Evolutionary conservation across 306 rosid species (phyloP).

Genomic region (Vigna hirtella): DNA sequence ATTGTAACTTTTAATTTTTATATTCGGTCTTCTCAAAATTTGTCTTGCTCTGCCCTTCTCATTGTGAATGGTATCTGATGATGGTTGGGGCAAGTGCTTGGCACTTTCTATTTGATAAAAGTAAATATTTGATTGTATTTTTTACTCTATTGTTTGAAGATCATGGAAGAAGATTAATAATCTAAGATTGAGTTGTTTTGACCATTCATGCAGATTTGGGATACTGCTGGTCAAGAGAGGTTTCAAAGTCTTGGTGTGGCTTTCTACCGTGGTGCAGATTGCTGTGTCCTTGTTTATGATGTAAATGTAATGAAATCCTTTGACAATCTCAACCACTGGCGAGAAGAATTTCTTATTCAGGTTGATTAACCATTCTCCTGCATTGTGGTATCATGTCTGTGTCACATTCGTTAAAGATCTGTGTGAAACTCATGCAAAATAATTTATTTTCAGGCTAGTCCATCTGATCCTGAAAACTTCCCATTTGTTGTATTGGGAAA

Average conservation of each 20-base stretch:
- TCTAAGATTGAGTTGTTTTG: slow-evolving; percentile 36
- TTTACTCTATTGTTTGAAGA: slow-evolving; percentile 26
- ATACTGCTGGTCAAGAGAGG: slow-evolving; percentile 98
- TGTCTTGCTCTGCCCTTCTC: neutral
- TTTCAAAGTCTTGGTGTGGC: slow-evolving; percentile 99
- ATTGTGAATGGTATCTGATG: slow-evolving; percentile 6
- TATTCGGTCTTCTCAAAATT: neutral
- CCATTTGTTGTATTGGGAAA: slow-evolving; percentile 99
- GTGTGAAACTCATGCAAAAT: slow-evolving; percentile 29
- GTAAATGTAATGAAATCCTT: slow-evolving; percentile 97
- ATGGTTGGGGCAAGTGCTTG: slow-evolving; percentile 4
- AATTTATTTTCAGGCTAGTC: slow-evolving; percentile 86
- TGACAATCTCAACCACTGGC: slow-evolving; percentile 97
- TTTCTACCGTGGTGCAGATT: slow-evolving; percentile 99
- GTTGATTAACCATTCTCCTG: slow-evolving; percentile 46
- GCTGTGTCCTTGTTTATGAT: slow-evolving; percentile 98
- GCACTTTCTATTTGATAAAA: slow-evolving; percentile 3
- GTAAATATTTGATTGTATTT: slow-evolving; percentile 8
- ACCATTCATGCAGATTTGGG: slow-evolving; percentile 74
- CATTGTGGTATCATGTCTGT: neutral
- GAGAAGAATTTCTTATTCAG: slow-evolving; percentile 99
- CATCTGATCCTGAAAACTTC: slow-evolving; percentile 97
- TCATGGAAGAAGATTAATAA: slow-evolving; percentile 30
- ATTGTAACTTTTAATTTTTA: too few relatives aligned
- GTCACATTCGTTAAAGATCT: slow-evolving; percentile 11